phyloP scores from a whole-genome alignment of 345 rosid species.

The Moricandia arvensis region DNA sequence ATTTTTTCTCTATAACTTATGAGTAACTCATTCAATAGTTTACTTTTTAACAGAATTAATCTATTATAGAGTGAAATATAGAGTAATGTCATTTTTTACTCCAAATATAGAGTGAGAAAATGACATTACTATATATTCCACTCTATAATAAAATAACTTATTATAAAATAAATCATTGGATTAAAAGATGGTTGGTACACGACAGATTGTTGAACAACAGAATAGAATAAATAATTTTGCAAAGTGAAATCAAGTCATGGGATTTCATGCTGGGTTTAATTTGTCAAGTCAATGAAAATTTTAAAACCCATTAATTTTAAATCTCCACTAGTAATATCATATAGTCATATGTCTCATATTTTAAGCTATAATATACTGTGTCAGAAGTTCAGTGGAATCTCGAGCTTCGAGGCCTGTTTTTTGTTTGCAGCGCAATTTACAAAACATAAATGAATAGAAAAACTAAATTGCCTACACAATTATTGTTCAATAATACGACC shows the following conservation, averaged over 20 bases:
- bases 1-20: too few species aligned
- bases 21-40: too few species aligned
- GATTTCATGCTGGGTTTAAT: background rate
- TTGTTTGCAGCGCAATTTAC: slow-evolving; percentile 14
- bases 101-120: too few species aligned
- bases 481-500: slow-evolving; percentile 27
- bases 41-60: too few species aligned
- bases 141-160: too few species aligned
- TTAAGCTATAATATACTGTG: background rate
- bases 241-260: background rate
- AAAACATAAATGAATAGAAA: background rate
- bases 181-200: background rate
- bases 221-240: background rate
- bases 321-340: background rate
- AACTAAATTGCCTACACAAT: background rate
- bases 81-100: too few species aligned
- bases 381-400: slow-evolving; percentile 33
- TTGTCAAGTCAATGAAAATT: background rate
- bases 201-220: background rate
- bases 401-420: slow-evolving; percentile 27
- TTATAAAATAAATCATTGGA: too few species aligned
- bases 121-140: too few species aligned
- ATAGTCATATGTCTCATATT: background rate
- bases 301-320: background rate
- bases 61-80: too few species aligned